Evolutionary conservation across 768 basidiomycete genomes (phyloP).

Genomic region (Macrolepiota dolichaula): DNA sequence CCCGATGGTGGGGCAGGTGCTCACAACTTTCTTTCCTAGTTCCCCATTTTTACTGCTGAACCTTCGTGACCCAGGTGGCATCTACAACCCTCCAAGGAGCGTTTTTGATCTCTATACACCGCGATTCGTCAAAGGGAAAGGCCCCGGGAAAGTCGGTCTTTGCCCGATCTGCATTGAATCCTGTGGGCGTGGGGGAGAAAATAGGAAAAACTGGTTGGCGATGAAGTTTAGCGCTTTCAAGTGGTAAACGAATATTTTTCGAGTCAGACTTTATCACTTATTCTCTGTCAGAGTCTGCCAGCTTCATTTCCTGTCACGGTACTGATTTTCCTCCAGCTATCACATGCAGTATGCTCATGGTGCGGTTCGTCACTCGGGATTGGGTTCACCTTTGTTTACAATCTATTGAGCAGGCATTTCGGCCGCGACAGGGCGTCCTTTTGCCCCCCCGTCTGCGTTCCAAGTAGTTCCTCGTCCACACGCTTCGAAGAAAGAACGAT

Average conservation of each 20-base stretch:
- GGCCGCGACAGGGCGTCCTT: slow-evolving; percentile 62
- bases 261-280: not conserved
- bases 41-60: slow-evolving; percentile 34
- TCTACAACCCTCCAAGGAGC: slow-evolving; percentile 57
- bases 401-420: slow-evolving; percentile 55
- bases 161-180: slow-evolving; percentile 76
- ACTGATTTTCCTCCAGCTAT: slow-evolving; percentile 44
- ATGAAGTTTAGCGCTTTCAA: slow-evolving; percentile 84
- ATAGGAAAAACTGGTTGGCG: slow-evolving; percentile 64
- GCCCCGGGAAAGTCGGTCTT: slow-evolving; percentile 65
- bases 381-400: not conserved
- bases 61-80: slow-evolving; percentile 41
- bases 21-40: slow-evolving; percentile 15
- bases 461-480: slow-evolving; percentile 42
- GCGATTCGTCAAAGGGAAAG: slow-evolving; percentile 69
- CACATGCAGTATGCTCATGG: slow-evolving; percentile 83
- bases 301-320: not conserved
- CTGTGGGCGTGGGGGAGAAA: slow-evolving; percentile 56
- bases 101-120: slow-evolving; percentile 75
- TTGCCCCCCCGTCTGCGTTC: slow-evolving; percentile 72
- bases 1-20: not conserved
- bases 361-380: slow-evolving; percentile 23
- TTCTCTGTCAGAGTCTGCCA: not conserved
- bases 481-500: slow-evolving; percentile 58
- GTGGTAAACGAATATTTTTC: slow-evolving; percentile 45